phyloP scores from a whole-genome alignment of 352 stramenopile genomes.

The Pythium volutum region DNA sequence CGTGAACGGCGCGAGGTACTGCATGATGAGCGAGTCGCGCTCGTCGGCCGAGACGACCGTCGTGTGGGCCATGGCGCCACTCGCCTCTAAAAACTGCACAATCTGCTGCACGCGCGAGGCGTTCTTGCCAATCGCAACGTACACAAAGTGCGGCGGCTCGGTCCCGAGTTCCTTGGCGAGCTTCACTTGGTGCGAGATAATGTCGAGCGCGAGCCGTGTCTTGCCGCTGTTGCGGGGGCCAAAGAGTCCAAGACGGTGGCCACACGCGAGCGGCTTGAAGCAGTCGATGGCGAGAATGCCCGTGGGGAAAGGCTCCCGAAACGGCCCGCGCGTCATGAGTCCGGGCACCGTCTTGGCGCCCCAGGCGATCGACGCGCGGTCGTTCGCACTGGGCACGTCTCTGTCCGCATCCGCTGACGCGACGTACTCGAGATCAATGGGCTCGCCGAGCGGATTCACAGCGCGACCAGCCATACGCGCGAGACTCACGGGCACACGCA shows the following conservation, averaged over 20 bases:
- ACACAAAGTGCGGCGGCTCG: conserved; percentile 66
- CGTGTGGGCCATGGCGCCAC: conserved; percentile 42
- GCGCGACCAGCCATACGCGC: conserved; percentile 42
- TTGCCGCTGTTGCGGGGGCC: conserved; percentile 72
- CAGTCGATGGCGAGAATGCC: conserved; percentile 73
- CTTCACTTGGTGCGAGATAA: conserved; percentile 59
- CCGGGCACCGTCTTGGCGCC: conserved; percentile 57
- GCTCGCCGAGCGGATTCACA: conserved; percentile 49
- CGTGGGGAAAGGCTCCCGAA: conserved; percentile 56
- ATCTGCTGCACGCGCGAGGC: conserved; percentile 60
- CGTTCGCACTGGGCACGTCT: conserved; percentile 19
- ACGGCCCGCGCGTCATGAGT: conserved; percentile 50
- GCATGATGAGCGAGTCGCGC: conserved; percentile 65
- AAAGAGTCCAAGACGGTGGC: conserved; percentile 64
- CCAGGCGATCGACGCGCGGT: conserved; percentile 49
- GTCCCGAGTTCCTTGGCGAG: conserved; percentile 23
- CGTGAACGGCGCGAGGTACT: conserved; percentile 80
- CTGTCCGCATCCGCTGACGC: conserved; percentile 2
- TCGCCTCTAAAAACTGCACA: conserved; percentile 45
- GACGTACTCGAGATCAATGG: conserved; percentile 24
- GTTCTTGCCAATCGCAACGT: conserved; percentile 70
- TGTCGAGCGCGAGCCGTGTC: conserved; percentile 61
- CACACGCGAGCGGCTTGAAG: conserved; percentile 67
- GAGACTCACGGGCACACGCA: conserved; percentile 47
- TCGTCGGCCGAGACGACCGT: conserved; percentile 70